phyloP scores from a whole-genome alignment of 2,329 filamentous ascomycete species.

The Exophiala spinifera region DNA sequence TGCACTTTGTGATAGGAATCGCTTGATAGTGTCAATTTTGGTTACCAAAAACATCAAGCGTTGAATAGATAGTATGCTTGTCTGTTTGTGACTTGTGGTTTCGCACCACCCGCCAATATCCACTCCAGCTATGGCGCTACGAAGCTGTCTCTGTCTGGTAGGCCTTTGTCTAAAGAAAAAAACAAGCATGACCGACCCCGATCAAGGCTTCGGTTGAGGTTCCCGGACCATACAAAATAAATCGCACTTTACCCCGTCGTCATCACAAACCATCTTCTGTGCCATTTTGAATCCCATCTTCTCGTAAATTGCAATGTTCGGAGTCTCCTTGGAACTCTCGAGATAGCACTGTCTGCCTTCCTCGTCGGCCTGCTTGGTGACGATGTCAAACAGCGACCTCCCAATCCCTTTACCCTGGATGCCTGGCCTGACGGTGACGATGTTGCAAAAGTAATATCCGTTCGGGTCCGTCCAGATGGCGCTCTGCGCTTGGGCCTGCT shows the following conservation, averaged over 20 bases:
- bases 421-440: conserved; percentile 65
- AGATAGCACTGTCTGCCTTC: conserved; percentile 66
- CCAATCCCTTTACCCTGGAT: conserved; percentile 66
- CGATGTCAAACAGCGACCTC: conserved; percentile 60
- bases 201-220: conserved; percentile 15
- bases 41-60: too few relatives aligned
- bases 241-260: conserved; percentile 59
- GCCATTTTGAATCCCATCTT: conserved; percentile 65
- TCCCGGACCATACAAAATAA: conserved; percentile 36
- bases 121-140: too few relatives aligned
- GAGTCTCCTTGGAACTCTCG: conserved; percentile 65
- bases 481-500: conserved; percentile 60
- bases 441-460: conserved; percentile 75
- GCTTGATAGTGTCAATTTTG: too few relatives aligned
- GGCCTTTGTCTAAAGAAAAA: too few relatives aligned
- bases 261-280: conserved; percentile 62
- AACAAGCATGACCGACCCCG: too few relatives aligned
- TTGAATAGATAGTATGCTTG: too few relatives aligned
- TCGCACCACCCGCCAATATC: too few relatives aligned
- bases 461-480: conserved; percentile 62
- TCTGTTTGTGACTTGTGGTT: too few relatives aligned
- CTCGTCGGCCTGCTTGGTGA: conserved; percentile 61
- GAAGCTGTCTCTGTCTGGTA: too few relatives aligned
- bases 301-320: conserved; percentile 69
- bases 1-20: too few relatives aligned